phyloP scores from a whole-genome alignment of 257 asterid genomes.

The Scutellaria baicalensis region DNA sequence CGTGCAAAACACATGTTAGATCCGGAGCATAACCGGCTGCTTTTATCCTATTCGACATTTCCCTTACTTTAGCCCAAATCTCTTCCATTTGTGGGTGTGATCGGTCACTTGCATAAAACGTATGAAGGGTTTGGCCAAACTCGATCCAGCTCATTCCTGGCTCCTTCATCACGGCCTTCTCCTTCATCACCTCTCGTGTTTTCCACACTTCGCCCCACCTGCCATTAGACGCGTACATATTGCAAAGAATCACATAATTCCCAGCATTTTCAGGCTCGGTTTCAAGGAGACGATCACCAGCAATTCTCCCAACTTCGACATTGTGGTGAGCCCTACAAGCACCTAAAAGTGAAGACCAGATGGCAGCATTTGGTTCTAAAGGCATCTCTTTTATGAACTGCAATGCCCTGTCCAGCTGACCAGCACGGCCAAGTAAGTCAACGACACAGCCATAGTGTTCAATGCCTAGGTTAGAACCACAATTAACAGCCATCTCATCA shows the following conservation, averaged over 20 bases:
- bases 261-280: constrained; percentile 73
- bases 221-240: constrained; percentile 62
- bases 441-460: constrained; percentile 94
- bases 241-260: constrained; percentile 61
- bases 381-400: constrained; percentile 66
- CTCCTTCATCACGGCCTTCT: constrained; percentile 43
- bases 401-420: constrained; percentile 63
- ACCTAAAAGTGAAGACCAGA: constrained; percentile 88
- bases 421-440: constrained; percentile 82
- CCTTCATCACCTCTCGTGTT: constrained; percentile 57
- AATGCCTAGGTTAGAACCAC: constrained; percentile 35
- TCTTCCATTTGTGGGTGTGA: constrained; percentile 32
- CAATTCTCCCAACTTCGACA: constrained; percentile 53
- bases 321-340: constrained; percentile 68
- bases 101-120: constrained; percentile 32
- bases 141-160: constrained; percentile 86
- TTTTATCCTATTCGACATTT: constrained; percentile 27
- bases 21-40: constrained; percentile 41
- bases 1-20: constrained; percentile 28
- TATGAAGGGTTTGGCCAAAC: constrained; percentile 32
- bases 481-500: constrained; percentile 28
- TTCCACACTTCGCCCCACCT: constrained; percentile 68
- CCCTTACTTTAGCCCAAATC: constrained; percentile 26
- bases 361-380: constrained; percentile 69
- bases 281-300: constrained; percentile 48